Percentiles rank a stretch among this genome's conserved stretches.
These are phyloP conservation scores for Haplosporangium sp. DNA, from an alignment of 371 early-diverging fungal species.

Conservation along the genomic window DNA sequence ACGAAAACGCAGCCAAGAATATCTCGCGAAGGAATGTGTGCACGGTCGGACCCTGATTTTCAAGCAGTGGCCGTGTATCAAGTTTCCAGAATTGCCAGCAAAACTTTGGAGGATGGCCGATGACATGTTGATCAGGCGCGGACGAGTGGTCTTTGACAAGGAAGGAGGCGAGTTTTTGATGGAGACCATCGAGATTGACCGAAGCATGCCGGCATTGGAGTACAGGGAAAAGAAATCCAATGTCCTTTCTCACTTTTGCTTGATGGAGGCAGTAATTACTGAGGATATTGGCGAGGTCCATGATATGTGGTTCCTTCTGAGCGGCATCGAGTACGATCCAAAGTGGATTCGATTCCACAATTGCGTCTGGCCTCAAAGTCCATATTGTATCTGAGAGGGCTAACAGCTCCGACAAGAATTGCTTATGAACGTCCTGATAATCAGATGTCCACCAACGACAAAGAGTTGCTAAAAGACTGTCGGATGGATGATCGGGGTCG, in stretches of 20 bases:
- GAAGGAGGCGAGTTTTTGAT: slow-evolving; percentile 14
- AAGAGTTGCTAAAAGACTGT: too few species aligned
- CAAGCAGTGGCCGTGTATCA: neutral
- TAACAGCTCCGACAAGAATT: too few species aligned
- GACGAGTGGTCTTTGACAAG: slow-evolving; percentile 8
- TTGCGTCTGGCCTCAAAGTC: too few species aligned
- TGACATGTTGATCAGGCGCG: neutral
- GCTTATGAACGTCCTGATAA: too few species aligned
- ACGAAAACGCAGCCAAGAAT: neutral
- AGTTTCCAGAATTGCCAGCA: slow-evolving; percentile 9
- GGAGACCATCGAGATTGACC: neutral
- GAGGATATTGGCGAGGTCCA: neutral
- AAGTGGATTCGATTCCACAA: too few species aligned
- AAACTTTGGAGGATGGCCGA: neutral
- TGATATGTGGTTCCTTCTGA: neutral
- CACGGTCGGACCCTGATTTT: slow-evolving; percentile 8
- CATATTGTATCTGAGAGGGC: too few species aligned
- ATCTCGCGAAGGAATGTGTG: neutral
- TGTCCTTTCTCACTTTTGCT: neutral
- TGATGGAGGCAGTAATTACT: neutral
- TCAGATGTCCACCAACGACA: too few species aligned
- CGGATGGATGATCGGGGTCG: too few species aligned
- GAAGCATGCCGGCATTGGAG: neutral
- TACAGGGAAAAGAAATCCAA: slow-evolving; percentile 15
- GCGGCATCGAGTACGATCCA: too few species aligned